These are phyloP conservation scores for Nannochloropsis oceanica DNA, from an alignment of 108 stramenopile genomes.

Conservation along the genomic window DNA sequence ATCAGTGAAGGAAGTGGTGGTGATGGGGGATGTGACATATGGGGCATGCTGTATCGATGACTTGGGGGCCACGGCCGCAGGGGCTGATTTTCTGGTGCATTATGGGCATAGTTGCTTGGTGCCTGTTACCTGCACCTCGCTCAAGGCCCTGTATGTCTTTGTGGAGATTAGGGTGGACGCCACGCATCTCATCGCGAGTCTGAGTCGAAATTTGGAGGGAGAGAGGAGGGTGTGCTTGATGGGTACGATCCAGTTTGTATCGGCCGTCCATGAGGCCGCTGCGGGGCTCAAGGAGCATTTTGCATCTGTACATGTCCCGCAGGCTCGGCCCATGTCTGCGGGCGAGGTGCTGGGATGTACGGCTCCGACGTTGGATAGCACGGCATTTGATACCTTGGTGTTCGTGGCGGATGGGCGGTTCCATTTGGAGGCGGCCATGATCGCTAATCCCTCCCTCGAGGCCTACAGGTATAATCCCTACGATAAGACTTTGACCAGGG, in stretches of 20 bases:
- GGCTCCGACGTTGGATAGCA: slow-evolving; percentile 48
- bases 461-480: slow-evolving; percentile 94
- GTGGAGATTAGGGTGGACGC: slow-evolving; percentile 90
- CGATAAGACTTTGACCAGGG: slow-evolving; percentile 67
- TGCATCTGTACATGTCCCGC: slow-evolving; percentile 36
- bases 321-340: slow-evolving; percentile 32
- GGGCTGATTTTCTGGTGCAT: slow-evolving; percentile 77
- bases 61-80: slow-evolving; percentile 61
- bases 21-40: slow-evolving; percentile 95
- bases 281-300: slow-evolving; percentile 6
- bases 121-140: slow-evolving; percentile 63
- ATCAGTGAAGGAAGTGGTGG: slow-evolving; percentile 43
- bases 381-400: slow-evolving; percentile 45
- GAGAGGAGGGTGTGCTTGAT: slow-evolving; percentile 11
- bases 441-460: slow-evolving; percentile 70
- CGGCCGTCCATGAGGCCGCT: slow-evolving; percentile 58
- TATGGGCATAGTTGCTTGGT: slow-evolving; percentile 97
- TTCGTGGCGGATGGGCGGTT: slow-evolving; percentile 97
- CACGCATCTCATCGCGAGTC: slow-evolving; percentile 45
- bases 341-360: slow-evolving; percentile 96
- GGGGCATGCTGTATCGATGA: slow-evolving; percentile 99
- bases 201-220: slow-evolving; percentile 3
- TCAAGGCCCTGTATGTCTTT: slow-evolving; percentile 75
- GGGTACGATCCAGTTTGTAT: slow-evolving; percentile 73
- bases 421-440: slow-evolving; percentile 90